phyloP scores from a whole-genome alignment of 2,329 filamentous ascomycete species.

The Dichotomopilus funicola region DNA sequence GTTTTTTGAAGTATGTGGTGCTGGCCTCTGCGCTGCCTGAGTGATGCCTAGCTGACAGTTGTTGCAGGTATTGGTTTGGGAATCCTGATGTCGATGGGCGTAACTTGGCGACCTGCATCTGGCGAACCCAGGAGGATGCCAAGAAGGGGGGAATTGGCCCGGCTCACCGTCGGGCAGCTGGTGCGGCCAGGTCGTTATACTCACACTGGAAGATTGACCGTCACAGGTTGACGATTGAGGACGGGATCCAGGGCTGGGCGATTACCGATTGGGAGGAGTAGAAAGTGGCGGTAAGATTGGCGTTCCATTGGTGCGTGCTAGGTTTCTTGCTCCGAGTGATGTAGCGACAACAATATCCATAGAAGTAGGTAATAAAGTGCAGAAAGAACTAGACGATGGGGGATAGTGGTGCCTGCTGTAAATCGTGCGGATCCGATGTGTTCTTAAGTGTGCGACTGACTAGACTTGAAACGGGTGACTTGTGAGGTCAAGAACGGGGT shows the following conservation, averaged over 20 bases:
- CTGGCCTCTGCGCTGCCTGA: not conserved
- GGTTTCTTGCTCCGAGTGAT: not conserved
- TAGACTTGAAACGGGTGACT: not conserved
- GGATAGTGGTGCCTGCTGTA: not conserved
- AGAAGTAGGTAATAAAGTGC: not conserved
- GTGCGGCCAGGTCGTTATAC: conserved; percentile 56
- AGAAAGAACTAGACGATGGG: not conserved
- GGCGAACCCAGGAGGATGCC: conserved; percentile 55
- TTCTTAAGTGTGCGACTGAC: not conserved
- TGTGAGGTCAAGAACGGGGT: not conserved
- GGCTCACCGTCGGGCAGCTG: conserved; percentile 59
- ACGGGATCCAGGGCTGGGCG: conserved; percentile 58
- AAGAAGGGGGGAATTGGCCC: conserved; percentile 52
- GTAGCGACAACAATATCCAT: not conserved
- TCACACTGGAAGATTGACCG: conserved; percentile 66
- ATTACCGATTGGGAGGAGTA: conserved; percentile 49
- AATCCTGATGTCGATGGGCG: conserved; percentile 59
- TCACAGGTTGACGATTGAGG: conserved; percentile 59
- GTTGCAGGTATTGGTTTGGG: conserved; percentile 76
- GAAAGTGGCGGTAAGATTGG: not conserved
- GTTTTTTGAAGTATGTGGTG: conserved; percentile 64
- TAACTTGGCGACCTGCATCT: conserved; percentile 77
- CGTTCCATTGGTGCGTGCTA: not conserved
- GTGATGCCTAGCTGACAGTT: conserved; percentile 9
- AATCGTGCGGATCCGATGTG: not conserved